Conservation (phyloP, 129 eudicot genomes). For the Scalesia atractyloides region DNA sequence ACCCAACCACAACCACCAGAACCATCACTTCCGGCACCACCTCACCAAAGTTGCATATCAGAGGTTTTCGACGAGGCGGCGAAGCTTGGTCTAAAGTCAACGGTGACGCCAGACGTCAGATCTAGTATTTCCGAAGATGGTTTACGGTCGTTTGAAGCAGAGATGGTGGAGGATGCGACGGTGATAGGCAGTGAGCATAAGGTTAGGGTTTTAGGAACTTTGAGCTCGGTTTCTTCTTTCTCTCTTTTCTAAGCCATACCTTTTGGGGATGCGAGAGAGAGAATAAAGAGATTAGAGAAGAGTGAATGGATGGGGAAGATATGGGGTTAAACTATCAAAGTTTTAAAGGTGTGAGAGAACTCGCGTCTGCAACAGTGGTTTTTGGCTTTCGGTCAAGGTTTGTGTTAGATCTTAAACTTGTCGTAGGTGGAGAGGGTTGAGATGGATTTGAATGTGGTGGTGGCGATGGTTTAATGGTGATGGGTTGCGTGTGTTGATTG, state of each 20-base stretch:
- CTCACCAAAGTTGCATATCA: no score
- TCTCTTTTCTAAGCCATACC: slow-evolving; percentile 66
- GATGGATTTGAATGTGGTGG: no score
- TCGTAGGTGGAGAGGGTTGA: no score
- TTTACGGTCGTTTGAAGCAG: slow-evolving; percentile 28
- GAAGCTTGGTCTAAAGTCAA: slow-evolving; percentile 32
- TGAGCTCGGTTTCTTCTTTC: slow-evolving; percentile 71
- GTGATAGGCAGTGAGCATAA: slow-evolving; percentile 41
- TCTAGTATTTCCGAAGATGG: slow-evolving; percentile 39
- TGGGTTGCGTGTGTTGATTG: no score
- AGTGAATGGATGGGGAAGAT: neutral
- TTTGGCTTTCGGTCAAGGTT: no score
- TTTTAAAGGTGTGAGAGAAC: slow-evolving; percentile 27
- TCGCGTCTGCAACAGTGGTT: no score
- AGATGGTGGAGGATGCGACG: slow-evolving; percentile 34
- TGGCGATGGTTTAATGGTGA: no score
- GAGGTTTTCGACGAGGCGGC: slow-evolving; percentile 22
- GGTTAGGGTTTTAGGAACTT: slow-evolving; percentile 48
- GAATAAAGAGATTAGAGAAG: slow-evolving; percentile 28
- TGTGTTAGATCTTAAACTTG: no score
- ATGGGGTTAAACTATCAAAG: neutral
- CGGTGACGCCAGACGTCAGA: slow-evolving; percentile 26
- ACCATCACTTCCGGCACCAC: no score
- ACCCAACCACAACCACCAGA: no score
- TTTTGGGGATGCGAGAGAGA: slow-evolving; percentile 20